These are phyloP conservation scores for Jacaranda copaia DNA, from an alignment of 257 asterid genomes.

Conservation along the genomic window DNA sequence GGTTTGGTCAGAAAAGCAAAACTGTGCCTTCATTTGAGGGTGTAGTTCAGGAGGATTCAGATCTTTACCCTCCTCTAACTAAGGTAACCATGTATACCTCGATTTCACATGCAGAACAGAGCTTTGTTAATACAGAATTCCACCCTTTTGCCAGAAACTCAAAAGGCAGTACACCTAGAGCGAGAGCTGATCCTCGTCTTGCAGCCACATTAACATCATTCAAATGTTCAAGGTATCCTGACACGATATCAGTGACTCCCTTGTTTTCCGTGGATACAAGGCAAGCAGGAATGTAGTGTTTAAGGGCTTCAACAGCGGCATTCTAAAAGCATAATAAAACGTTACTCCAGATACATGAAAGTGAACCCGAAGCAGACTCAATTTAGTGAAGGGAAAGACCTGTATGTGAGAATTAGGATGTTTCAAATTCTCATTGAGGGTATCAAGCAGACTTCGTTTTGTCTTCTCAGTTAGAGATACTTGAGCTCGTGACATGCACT, in stretches of 20 bases:
- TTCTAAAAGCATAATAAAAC: conserved; percentile 52
- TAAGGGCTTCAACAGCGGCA: conserved; percentile 86
- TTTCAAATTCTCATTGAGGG: conserved; percentile 88
- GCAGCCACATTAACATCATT: conserved; percentile 90
- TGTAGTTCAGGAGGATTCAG: conserved; percentile 19
- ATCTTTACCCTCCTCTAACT: conserved; percentile 18
- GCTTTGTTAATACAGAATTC: conserved; percentile 72
- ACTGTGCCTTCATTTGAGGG: conserved; percentile 19
- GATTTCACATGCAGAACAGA: conserved; percentile 69
- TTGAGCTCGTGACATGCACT: conserved; percentile 74
- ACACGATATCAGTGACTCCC: conserved; percentile 54
- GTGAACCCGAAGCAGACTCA: conserved; percentile 22
- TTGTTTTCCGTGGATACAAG: conserved; percentile 53
- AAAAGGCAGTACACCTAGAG: conserved; percentile 81
- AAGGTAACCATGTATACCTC: conserved; percentile 69
- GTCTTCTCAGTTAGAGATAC: conserved; percentile 66
- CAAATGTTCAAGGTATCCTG: conserved; percentile 80
- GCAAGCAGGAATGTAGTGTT: conserved; percentile 66
- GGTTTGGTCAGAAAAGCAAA: conserved; percentile 33
- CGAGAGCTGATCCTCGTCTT: conserved; percentile 94
- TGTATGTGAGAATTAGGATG: conserved; percentile 93
- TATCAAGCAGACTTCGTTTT: conserved; percentile 76
- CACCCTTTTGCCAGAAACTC: conserved; percentile 73
- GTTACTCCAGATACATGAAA: conserved; percentile 33
- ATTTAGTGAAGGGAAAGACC: conserved; percentile 52